Evolutionary conservation across 257 asterid species (phyloP).

Genomic region (Fraxinus pennsylvanica): DNA sequence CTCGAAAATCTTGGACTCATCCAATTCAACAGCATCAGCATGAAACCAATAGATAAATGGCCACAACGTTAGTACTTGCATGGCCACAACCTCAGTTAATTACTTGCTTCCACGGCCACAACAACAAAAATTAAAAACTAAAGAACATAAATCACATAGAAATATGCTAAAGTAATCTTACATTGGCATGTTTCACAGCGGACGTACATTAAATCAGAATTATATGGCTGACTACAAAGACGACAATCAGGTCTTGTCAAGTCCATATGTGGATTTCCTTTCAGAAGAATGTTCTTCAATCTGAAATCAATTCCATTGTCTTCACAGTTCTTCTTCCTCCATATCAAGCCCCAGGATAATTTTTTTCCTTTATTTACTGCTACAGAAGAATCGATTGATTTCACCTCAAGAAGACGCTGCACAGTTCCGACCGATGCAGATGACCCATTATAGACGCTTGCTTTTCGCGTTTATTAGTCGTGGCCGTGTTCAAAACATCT

Average conservation of each 20-base stretch:
- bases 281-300: constrained; percentile 50
- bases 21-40: constrained; percentile 71
- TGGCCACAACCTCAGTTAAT: constrained; percentile 9
- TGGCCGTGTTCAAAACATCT: constrained; percentile 31
- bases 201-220: constrained; percentile 62
- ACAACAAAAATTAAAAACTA: constrained; percentile 2
- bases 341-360: constrained; percentile 64
- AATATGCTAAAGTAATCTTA: constrained; percentile 38
- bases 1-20: constrained; percentile 52
- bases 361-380: constrained; percentile 41
- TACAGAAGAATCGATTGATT: constrained; percentile 36
- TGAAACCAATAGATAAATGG: constrained; percentile 75
- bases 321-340: constrained; percentile 52
- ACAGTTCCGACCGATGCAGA: constrained; percentile 36
- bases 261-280: constrained; percentile 38
- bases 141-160: constrained; percentile 13
- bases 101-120: constrained; percentile 13
- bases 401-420: constrained; percentile 36
- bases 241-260: constrained; percentile 43
- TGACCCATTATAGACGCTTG: constrained; percentile 30
- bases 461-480: constrained; percentile 35
- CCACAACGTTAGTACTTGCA: constrained; percentile 18
- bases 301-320: constrained; percentile 61
- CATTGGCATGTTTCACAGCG: constrained; percentile 65
- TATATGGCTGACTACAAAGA: constrained; percentile 56